Evolutionary conservation across 306 rosid genomes (phyloP).

Genomic region (Oemleria cerasiformis): DNA sequence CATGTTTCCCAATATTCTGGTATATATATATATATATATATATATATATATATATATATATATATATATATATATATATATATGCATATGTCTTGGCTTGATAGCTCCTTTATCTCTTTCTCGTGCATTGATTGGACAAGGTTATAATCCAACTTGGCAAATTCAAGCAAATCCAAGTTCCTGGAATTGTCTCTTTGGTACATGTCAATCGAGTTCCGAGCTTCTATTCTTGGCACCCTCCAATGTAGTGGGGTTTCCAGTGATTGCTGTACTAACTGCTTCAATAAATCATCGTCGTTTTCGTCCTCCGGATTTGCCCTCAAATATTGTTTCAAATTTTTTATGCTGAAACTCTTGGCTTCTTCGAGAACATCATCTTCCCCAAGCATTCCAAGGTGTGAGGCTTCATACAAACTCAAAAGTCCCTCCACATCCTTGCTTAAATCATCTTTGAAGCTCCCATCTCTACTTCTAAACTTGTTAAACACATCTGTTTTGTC

Average conservation of each 20-base stretch:
- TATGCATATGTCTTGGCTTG: conserved; percentile 10
- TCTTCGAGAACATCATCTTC: conserved; percentile 29
- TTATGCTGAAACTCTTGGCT: conserved; percentile 16
- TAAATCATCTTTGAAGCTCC: conserved; percentile 19
- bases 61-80: too few species aligned
- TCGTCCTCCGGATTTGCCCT: neutral
- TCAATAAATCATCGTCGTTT: neutral
- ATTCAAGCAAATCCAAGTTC: conserved; percentile 23
- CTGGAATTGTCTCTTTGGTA: conserved; percentile 18
- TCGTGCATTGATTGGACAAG: conserved; percentile 30
- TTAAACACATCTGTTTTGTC: conserved; percentile 21
- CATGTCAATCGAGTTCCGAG: conserved; percentile 16
- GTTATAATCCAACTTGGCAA: conserved; percentile 37
- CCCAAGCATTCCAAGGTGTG: conserved; percentile 25
- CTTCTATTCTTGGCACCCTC: conserved; percentile 29
- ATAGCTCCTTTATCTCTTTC: conserved; percentile 23
- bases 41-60: too few species aligned
- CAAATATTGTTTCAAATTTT: neutral
- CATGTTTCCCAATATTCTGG: too few species aligned
- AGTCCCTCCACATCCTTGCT: conserved; percentile 22
- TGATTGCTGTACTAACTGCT: conserved; percentile 11
- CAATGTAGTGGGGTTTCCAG: conserved; percentile 21
- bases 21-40: too few species aligned
- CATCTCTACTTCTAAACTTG: conserved; percentile 15
- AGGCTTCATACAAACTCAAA: conserved; percentile 35